A percentile compares a stretch with the other conserved stretches of the same genome.
These are phyloP conservation scores for Gnaphalium uliginosum DNA, from an alignment of 129 eudicot genomes.

Conservation along the genomic window DNA sequence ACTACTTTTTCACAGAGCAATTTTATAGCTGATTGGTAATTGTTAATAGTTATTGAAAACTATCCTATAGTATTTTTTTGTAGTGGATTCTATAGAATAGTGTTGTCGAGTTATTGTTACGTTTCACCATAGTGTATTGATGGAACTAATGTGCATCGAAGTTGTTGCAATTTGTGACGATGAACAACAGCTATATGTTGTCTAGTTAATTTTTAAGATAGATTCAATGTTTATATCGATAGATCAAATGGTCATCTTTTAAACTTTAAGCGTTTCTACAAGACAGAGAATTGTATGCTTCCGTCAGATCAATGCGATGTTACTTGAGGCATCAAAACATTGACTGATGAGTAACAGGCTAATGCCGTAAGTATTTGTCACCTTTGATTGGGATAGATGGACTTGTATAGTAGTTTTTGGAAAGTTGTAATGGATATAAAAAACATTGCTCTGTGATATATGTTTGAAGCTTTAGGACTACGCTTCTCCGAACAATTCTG, in stretches of 20 bases:
- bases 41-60: not conserved
- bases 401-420: not conserved
- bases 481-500: not conserved
- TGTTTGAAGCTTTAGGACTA: not conserved
- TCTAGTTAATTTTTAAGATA: not conserved
- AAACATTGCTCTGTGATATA: not conserved
- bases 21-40: not conserved
- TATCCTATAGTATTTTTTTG: no score
- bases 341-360: not conserved
- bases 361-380: not conserved
- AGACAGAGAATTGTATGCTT: not conserved
- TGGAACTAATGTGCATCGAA: not conserved
- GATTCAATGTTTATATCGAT: not conserved
- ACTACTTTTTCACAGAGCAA: not conserved
- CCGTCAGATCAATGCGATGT: no score
- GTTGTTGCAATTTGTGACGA: not conserved
- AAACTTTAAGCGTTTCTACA: no score
- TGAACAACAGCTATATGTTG: not conserved
- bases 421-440: not conserved
- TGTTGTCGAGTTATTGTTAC: not conserved
- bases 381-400: not conserved
- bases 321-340: not conserved
- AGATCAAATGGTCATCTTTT: not conserved
- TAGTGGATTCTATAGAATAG: not conserved
- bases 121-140: not conserved